Conservation (phyloP, 2,329 filamentous ascomycete species). For the Botrytis medusae region DNA sequence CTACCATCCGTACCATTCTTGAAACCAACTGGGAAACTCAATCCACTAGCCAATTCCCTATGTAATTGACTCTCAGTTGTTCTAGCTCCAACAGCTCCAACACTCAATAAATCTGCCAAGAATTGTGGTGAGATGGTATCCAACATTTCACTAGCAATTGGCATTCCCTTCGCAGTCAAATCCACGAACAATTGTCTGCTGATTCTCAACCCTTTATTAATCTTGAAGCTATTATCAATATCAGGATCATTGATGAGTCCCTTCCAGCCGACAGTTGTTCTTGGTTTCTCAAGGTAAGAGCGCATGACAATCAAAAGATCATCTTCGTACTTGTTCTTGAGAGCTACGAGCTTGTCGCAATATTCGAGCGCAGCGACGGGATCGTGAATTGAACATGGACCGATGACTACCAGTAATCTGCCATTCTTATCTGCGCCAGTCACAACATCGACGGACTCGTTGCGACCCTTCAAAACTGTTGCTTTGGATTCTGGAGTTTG, state of each 20-base stretch:
- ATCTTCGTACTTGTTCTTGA: constrained; percentile 85
- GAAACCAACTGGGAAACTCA: constrained; percentile 98
- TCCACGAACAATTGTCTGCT: constrained; percentile 91
- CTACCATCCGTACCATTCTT: constrained; percentile 98
- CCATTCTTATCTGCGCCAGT: constrained; percentile 62
- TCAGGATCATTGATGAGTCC: constrained; percentile 98
- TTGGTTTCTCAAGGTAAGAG: constrained; percentile 96
- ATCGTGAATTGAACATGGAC: constrained; percentile 97
- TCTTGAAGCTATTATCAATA: constrained; percentile 97
- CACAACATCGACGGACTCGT: constrained; percentile 67
- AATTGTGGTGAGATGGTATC: constrained; percentile 98
- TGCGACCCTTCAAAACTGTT: constrained; percentile 61
- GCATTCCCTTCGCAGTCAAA: constrained; percentile 88
- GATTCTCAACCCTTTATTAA: constrained; percentile 91
- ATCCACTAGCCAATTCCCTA: constrained; percentile 86
- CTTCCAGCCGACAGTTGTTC: constrained; percentile 98
- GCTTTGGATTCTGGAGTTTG: constrained; percentile 46
- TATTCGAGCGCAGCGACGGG: constrained; percentile 88
- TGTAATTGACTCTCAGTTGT: constrained; percentile 97
- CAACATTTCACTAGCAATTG: constrained; percentile 94
- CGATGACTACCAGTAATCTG: constrained; percentile 75
- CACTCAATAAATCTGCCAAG: constrained; percentile 84
- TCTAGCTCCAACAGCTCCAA: constrained; percentile 91
- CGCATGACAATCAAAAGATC: constrained; percentile 97
- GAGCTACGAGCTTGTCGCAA: constrained; percentile 75